Conservation (phyloP, 2,329 filamentous ascomycete genomes). For the Harringtonia aguacate region DNA sequence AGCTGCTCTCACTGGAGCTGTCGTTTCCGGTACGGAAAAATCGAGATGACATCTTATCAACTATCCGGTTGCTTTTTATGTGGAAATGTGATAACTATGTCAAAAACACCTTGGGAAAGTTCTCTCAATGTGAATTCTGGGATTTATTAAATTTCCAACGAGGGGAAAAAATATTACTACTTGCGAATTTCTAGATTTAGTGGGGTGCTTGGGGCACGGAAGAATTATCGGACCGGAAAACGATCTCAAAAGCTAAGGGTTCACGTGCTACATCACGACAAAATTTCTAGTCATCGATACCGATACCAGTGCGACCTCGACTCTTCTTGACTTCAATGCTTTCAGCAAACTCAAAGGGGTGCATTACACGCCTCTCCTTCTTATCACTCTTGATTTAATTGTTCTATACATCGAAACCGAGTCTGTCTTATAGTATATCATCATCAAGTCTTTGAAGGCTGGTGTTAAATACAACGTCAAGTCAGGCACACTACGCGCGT, state of each 20-base stretch:
- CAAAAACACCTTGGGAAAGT: background rate
- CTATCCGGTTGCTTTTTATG: background rate
- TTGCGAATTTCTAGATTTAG: constrained; percentile 2
- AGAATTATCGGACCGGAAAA: background rate
- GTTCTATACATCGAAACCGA: too few relatives aligned
- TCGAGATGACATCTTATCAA: constrained; percentile 57
- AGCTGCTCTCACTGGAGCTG: constrained; percentile 92
- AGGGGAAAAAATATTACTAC: constrained; percentile 1
- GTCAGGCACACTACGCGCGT: too few relatives aligned
- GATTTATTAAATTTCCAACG: background rate
- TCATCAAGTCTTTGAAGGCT: too few relatives aligned
- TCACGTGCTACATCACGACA: too few relatives aligned
- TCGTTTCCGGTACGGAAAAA: constrained; percentile 91
- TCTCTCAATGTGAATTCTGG: background rate
- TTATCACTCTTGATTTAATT: too few relatives aligned
- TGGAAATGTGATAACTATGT: background rate
- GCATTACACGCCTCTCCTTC: too few relatives aligned
- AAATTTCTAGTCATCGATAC: background rate
- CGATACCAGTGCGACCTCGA: too few relatives aligned
- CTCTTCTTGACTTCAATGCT: too few relatives aligned
- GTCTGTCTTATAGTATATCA: too few relatives aligned
- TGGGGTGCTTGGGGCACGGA: constrained; percentile 2
- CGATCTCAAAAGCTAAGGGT: background rate
- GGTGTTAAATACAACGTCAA: too few relatives aligned
- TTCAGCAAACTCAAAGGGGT: too few relatives aligned